Percentiles rank a stretch among this genome's conserved stretches.
These are phyloP conservation scores for Cenchrus americanus DNA, from an alignment of 176 grass and related monocot genomes.

Conservation along the genomic window DNA sequence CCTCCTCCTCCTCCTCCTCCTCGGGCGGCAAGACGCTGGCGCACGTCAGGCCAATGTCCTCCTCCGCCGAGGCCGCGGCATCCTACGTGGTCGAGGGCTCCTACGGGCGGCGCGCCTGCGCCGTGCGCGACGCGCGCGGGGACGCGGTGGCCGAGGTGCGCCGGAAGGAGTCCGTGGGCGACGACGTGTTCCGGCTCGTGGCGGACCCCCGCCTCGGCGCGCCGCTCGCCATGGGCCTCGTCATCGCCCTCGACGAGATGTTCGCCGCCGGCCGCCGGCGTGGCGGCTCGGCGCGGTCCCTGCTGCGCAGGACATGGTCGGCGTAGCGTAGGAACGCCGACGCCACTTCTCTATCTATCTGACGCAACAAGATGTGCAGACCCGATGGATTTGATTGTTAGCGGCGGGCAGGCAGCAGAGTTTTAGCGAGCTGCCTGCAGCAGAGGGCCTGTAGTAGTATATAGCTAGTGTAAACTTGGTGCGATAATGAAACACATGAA, in stretches of 20 bases:
- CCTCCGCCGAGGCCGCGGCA: background rate
- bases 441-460: no score
- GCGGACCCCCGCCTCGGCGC: conserved; percentile 36
- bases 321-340: background rate
- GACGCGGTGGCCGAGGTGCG: conserved; percentile 60
- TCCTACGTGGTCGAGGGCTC: conserved; percentile 68
- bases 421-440: no score
- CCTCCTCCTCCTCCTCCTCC: background rate
- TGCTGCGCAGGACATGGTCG: conserved; percentile 51
- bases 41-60: conserved; percentile 35
- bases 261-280: conserved; percentile 20
- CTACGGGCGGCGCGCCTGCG: conserved; percentile 62
- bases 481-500: no score
- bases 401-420: no score
- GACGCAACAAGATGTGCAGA: no score
- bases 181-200: conserved; percentile 73
- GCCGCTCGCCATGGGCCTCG: conserved; percentile 66
- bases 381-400: no score
- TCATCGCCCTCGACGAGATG: conserved; percentile 88
- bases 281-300: conserved; percentile 8
- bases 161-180: conserved; percentile 56
- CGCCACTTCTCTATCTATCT: no score
- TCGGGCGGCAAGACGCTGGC: conserved; percentile 34
- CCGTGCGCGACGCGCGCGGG: conserved; percentile 48
- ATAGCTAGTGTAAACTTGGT: no score